Evolutionary conservation across 768 basidiomycete species (phyloP), one percentile per base, ranked within the genome.

Genomic region (Boletus coccyginus): DNA sequence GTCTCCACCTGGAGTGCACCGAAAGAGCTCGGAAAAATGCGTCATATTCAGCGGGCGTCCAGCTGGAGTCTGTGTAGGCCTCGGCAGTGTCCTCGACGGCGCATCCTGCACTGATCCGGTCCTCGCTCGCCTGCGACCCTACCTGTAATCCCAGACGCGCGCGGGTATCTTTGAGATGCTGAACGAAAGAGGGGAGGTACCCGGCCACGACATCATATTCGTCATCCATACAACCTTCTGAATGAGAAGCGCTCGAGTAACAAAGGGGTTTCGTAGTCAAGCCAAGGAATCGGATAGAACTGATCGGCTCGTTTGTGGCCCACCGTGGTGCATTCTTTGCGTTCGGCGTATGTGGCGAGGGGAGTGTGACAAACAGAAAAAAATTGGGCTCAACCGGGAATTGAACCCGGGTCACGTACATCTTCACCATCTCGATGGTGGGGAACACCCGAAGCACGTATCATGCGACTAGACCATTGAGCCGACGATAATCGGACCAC

Each of bases 1-100:
- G 88, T 21, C 90, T 74, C 42, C 88, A 77, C 27, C 88, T 80
- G 19, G 91, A 93, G 70, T 88, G 74, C 2, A 84, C 68, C 29
- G 79, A 71, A 21, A 94, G 69, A 0, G 81, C 86, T 67, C 82
- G 86, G 68, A 92, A 94, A 72, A 94, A 90, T 0, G 66, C 60
- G 29, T 83, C 76, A 58, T 88, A 87, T 64, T 94, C 92, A n/a
- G 72, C 60, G 1, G 77, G 67, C 5, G 86, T 83, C 92, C 92
- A 94, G 55, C 73, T 5, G 8, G 64, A 38, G 38, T 10, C 19
- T 0, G 49, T 10, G 7, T 21, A 32, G n/a, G 44, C 24, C 31
- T 51, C 53, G 32, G 19, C 11, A 17, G 0, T 16, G 5, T 32
- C 52, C 12, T 43, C 41, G n/a, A 11, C 47, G 8, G 36, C 21